A percentile compares a stretch with the other conserved stretches of the same genome.
These are phyloP conservation scores for Coemansia sp. DNA, from an alignment of 192 early-diverging fungal species.

Conservation along the genomic window DNA sequence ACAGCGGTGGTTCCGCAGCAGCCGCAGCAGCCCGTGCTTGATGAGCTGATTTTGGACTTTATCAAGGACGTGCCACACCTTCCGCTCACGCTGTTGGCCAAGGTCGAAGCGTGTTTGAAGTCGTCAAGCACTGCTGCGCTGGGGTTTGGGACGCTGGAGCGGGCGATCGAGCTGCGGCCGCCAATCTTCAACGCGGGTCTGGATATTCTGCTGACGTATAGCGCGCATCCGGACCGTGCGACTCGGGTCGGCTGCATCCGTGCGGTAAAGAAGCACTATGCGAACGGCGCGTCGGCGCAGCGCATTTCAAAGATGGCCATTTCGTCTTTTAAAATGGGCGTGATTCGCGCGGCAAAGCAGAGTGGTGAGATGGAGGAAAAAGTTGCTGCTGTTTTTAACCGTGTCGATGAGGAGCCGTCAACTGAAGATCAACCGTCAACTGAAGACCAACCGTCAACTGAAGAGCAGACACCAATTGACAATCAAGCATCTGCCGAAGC, in stretches of 20 bases:
- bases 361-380: background rate
- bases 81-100: conserved; percentile 5
- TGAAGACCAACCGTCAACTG: background rate
- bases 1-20: conserved; percentile 9
- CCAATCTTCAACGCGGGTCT: conserved; percentile 35
- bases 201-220: conserved; percentile 31
- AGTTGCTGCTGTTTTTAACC: background rate
- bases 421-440: background rate
- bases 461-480: too few relatives aligned
- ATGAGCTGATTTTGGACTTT: conserved; percentile 32
- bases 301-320: background rate
- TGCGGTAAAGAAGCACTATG: conserved; percentile 45
- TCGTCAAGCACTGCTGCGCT: conserved; percentile 22
- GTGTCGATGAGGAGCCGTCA: conserved; percentile 1
- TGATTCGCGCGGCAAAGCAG: background rate
- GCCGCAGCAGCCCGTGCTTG: background rate
- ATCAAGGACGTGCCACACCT: conserved; percentile 38
- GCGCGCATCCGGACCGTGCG: conserved; percentile 25
- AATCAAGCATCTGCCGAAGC: too few relatives aligned
- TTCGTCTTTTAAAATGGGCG: background rate
- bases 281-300: conserved; percentile 1
- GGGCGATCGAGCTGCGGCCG: conserved; percentile 45
- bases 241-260: conserved; percentile 48
- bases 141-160: conserved; percentile 34
- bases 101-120: conserved; percentile 27